These are phyloP conservation scores for Termitomyces sp. DNA, from an alignment of 768 basidiomycete genomes.

Conservation along the genomic window DNA sequence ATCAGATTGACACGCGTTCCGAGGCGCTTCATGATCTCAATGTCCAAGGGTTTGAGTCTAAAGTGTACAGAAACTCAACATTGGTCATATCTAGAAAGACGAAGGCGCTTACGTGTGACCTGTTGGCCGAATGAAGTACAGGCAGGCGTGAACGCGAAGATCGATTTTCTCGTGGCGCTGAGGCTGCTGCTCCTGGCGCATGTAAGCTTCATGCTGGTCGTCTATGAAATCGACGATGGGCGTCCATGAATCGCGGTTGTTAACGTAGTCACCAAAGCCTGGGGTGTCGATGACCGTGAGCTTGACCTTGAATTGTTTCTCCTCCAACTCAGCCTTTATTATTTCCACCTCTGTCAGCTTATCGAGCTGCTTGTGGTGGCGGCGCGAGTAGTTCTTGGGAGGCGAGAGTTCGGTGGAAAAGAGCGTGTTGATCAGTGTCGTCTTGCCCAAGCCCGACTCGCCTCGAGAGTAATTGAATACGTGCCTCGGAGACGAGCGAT, in stretches of 20 bases:
- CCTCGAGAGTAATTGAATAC: constrained; percentile 37
- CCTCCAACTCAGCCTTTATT: constrained; percentile 98
- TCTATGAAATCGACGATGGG: constrained; percentile 99
- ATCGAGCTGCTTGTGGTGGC: constrained; percentile 95
- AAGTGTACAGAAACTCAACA: neutral
- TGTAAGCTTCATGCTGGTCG: constrained; percentile 92
- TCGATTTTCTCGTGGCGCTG: constrained; percentile 91
- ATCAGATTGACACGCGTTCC: constrained; percentile 98
- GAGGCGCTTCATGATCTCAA: constrained; percentile 99
- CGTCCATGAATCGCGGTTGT: constrained; percentile 98
- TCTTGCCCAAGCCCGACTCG: constrained; percentile 97
- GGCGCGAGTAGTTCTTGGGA: constrained; percentile 82
- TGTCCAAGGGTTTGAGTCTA: constrained; percentile 94
- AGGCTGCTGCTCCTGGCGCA: constrained; percentile 99
- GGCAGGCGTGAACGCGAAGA: constrained; percentile 90
- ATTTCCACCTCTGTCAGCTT: constrained; percentile 98
- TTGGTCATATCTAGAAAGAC: constrained; percentile 1
- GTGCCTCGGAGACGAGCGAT: neutral
- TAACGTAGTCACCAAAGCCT: constrained; percentile 99
- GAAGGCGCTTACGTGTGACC: constrained; percentile 80
- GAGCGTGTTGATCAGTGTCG: constrained; percentile 96
- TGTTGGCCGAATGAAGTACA: constrained; percentile 95
- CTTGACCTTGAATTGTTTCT: constrained; percentile 99
- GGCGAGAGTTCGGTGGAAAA: constrained; percentile 96
- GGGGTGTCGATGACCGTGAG: constrained; percentile 98